Evolutionary conservation across 257 asterid genomes (phyloP).

Genomic region (Coffea canephora): DNA sequence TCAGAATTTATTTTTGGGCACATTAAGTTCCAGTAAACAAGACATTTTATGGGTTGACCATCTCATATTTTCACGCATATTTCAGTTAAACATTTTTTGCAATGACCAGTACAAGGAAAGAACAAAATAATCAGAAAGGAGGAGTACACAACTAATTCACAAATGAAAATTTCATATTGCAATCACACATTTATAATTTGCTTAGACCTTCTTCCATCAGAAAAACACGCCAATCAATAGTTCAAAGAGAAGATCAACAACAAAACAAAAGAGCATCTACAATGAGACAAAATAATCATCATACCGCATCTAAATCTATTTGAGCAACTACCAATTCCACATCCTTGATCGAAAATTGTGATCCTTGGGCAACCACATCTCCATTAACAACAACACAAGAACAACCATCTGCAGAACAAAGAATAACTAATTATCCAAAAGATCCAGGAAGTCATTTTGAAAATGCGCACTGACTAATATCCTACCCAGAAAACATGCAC

Average conservation of each 20-base stretch:
- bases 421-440: slow-evolving; percentile 20
- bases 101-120: neutral
- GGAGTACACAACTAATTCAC: neutral
- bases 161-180: neutral
- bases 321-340: slow-evolving; percentile 92
- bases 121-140: neutral
- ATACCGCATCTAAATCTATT: slow-evolving; percentile 94
- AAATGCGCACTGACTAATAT: neutral
- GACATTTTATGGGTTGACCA: neutral
- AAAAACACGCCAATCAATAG: neutral
- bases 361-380: slow-evolving; percentile 90
- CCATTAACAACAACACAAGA: slow-evolving; percentile 90
- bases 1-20: neutral
- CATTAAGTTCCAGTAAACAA: neutral
- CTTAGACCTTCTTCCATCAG: neutral
- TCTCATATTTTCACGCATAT: neutral
- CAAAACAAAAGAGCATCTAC: neutral
- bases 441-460: slow-evolving; percentile 15
- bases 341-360: slow-evolving; percentile 91
- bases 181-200: neutral
- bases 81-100: neutral
- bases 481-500: neutral
- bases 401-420: slow-evolving; percentile 76
- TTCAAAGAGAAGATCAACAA: neutral
- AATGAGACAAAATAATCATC: slow-evolving; percentile 12